phyloP scores from a whole-genome alignment of 345 rosid species.

The Linum tenue region DNA sequence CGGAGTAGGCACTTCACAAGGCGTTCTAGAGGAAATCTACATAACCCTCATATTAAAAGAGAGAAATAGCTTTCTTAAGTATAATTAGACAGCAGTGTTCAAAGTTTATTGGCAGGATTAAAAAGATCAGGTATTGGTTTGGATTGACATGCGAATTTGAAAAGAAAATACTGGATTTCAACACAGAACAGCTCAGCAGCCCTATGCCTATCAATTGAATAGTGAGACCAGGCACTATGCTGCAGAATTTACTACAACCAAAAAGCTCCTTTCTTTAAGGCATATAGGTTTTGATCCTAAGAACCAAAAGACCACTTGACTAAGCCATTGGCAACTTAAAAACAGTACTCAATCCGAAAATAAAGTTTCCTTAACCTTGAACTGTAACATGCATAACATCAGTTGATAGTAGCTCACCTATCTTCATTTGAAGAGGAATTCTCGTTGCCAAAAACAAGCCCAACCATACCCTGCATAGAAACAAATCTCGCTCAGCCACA shows the following conservation, averaged over 20 bases:
- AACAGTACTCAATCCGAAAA: too few species aligned
- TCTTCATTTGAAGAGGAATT: slow-evolving; percentile 67
- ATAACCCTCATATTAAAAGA: neutral
- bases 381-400: neutral
- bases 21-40: neutral
- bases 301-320: neutral
- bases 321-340: neutral
- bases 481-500: neutral
- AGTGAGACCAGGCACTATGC: neutral
- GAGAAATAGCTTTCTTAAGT: neutral
- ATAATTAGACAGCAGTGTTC: neutral
- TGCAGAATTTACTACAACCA: neutral
- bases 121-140: neutral
- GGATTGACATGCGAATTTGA: too few species aligned
- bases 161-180: too few species aligned
- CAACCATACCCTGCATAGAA: slow-evolving; percentile 76
- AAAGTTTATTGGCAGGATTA: neutral
- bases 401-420: slow-evolving; percentile 34
- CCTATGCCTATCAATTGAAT: too few species aligned
- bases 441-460: slow-evolving; percentile 83
- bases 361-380: too few species aligned
- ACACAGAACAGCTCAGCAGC: too few species aligned
- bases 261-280: too few species aligned
- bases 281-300: slow-evolving; percentile 3
- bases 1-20: neutral